Base-by-base conservation (phyloP, 192 early-diverging fungal species). In the Linnemannia schmuckeri region DNA sequence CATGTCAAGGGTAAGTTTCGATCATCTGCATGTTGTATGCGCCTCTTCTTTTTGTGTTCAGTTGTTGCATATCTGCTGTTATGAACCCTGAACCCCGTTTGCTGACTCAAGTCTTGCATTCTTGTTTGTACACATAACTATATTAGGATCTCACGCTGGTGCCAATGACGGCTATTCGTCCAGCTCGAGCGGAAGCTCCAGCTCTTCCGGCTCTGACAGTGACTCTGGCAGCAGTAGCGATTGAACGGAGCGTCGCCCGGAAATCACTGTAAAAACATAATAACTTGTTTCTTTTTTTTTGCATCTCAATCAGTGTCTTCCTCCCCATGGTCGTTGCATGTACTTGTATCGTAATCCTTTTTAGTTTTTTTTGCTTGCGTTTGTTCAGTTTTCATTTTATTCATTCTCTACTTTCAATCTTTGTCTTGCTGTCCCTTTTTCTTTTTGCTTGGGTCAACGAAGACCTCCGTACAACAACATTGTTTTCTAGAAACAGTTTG, bases 181-280 rank as follows among this genome's bases (percentile, higher is more conserved):
- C 17, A 92, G 89, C 76, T 90, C 89, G 13, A 90, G 90, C 78
- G 93, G 90, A 49, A 89, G 86, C 57, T 92, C 93, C 15, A 92
- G 93, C 57, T 83, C 82, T 10, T 94, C 93, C 35, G 94, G 91
- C 74, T 96, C 96, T 52, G 96, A 94, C 74, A 95, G 95, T 54
- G 96, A 96, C 85, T 95, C 95, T 91, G 96, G 95, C 89, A 96
- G 82, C 54, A 69, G 61, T 47, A 83, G 82, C 52, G 82, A 83
- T 66, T 78, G 74, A 76, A 30, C 1, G 47, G 70, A 55, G 44
- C 37, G 75, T 40, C 35, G 9, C 38, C 7, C 10, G n/a, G 38
- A 66, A 52, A 66, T 66, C 61, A 66, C 61, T 66, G 61, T 66
- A 66, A 66, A 66, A 66, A 66, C 37, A 17, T 63, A 41, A 42